Evolutionary conservation across 202 grass and related monocot genomes (phyloP), one percentile per base, ranked within the genome.

Genomic region (Setaria italica): DNA sequence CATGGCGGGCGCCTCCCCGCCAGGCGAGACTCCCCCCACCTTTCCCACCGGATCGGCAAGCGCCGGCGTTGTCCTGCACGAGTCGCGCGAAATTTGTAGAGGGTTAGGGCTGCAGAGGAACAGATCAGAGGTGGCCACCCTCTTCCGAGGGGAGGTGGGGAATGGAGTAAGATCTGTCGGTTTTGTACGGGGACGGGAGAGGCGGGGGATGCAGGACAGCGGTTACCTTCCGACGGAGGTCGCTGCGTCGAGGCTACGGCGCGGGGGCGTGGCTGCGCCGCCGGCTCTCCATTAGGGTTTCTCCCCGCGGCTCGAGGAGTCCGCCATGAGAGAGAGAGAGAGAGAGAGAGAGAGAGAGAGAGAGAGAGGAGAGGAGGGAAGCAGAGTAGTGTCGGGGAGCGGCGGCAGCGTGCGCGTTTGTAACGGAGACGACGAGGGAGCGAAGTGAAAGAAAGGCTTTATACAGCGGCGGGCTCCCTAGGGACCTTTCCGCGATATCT

Each of bases 341-440:
- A 25, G 25, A 25, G 17, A n/a, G 30, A 29, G 6, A 64, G 84
- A 63, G 62, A 62, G 73, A 39, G n/a, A 11, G 4, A 25, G 0
- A 25, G 25, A 25, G 17, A n/a, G 30, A 29, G 6, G 4, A 6
- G 30, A 4, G 3, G 55, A 1, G 1, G n/a, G 43, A 34, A 64
- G 46, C 79, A 59, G 81, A 82, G 54, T 0, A 14, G 29, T 59
- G 73, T 58, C 49, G 5, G 4, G n/a, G n/a, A 56, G 37, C 80
- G 67, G 75, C 69, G 14, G 15, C n/a, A 71, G 66, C 39, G 77
- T 35, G 77, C 49, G 77, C 76, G 82, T 17, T 67, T 53, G 72
- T 41, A 85, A 39, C 37, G 82, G 86, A 74, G 86, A 82, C 73
- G 86, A 91, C 20, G 83, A 88, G 86, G 82, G 82, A 85, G 58